These are phyloP conservation scores for Tetrapisispora nanseiensis DNA, from an alignment of 805 yeast genomes.

Conservation along the genomic window DNA sequence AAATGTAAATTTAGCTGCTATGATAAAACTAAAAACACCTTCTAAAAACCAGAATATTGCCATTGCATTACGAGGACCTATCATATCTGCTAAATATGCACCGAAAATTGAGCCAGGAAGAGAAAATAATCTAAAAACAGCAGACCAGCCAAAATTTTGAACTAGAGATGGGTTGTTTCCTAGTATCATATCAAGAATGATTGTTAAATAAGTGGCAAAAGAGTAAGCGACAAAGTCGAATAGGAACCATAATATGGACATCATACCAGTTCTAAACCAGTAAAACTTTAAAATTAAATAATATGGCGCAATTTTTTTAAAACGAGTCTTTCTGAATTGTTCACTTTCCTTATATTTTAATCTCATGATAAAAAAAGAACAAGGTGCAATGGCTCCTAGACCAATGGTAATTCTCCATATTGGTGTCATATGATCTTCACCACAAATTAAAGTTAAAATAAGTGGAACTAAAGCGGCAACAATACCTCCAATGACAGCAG, in stretches of 20 bases:
- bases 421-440: constrained; percentile 56
- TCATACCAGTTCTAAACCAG: constrained; percentile 67
- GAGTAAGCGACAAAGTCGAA: constrained; percentile 85
- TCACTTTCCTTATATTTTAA: constrained; percentile 65
- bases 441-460: constrained; percentile 76
- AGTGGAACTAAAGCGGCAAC: constrained; percentile 75
- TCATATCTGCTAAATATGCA: constrained; percentile 68
- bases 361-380: constrained; percentile 68
- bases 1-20: constrained; percentile 60
- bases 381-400: constrained; percentile 81
- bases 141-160: constrained; percentile 84
- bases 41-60: constrained; percentile 60
- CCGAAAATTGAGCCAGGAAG: constrained; percentile 86
- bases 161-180: constrained; percentile 51
- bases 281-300: constrained; percentile 63
- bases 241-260: constrained; percentile 79
- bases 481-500: constrained; percentile 85
- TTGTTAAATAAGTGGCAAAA: constrained; percentile 73
- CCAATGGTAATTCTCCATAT: constrained; percentile 92
- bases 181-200: constrained; percentile 51
- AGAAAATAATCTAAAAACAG: constrained; percentile 78
- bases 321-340: constrained; percentile 57
- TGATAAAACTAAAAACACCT: constrained; percentile 68
- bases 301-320: constrained; percentile 60
- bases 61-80: constrained; percentile 81